Evolutionary conservation across 192 early-diverging fungal species (phyloP), one percentile per base, ranked within the genome.

Genomic region (Podila minutissima): DNA sequence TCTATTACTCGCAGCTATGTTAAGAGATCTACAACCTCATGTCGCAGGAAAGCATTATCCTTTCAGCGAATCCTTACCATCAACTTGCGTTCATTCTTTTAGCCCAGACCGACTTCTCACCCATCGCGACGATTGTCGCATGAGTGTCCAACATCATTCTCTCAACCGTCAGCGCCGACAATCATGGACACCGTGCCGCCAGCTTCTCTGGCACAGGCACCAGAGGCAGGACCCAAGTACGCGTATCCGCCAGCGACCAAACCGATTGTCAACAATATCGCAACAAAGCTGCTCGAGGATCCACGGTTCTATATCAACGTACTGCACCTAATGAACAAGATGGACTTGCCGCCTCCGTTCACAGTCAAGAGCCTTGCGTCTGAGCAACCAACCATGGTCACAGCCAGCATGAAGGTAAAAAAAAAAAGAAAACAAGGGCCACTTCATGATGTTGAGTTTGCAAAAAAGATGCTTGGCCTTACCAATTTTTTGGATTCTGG

Each of bases 251-350:
- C 53, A 24, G 53, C 53, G 20, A 55, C 53, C 24, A n/a, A 26
- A 55, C 22, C 20, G 22, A 55, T 55, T 10, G 53, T 91, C 5
- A 38, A 41, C 6, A 90, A 90, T 55, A 91, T 91, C n/a, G 74
- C 76, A 61, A 61, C 87, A 46, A 85, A 90, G 6, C 86, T 91
- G 31, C 83, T 78, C 20, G 69, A 74, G 15, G 76, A 89, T 0
- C 90, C 90, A 3, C 68, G 86, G 31, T 71, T 91, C 20, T 91
- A 91, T 72, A 74, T 65, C n/a, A 90, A 91, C 60, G 89, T 91
- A 15, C 67, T 90, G 9, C 89, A 90, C 71, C 63, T 90, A 57
- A 90, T 90, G 89, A 90, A 90, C 62, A 90, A 90, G 68, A 85
- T 91, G 85, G 89, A 91, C 59, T 62, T 91, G 20, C 82, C 88